Evolutionary conservation across 345 rosid genomes (phyloP).

Genomic region (Diplotaxis tenuifolia): DNA sequence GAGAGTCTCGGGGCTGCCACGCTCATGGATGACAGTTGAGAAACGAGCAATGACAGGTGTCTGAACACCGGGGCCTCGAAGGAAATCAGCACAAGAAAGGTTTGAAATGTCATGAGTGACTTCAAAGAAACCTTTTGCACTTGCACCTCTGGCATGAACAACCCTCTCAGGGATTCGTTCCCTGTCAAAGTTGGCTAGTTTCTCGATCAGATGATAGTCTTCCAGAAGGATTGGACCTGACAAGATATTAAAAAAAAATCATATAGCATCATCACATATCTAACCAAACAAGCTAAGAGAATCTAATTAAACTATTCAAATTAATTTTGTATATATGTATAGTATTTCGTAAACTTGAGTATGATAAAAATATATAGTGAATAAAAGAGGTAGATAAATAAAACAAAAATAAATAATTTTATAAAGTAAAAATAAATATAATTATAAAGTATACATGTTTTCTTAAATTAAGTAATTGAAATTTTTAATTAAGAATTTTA

Average conservation of each 20-base stretch:
- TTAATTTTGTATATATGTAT: too few species aligned
- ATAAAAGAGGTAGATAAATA: too few species aligned
- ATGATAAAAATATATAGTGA: too few species aligned
- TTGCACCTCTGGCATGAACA: constrained; percentile 97
- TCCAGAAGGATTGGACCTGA: constrained; percentile 94
- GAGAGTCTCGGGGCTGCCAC: constrained; percentile 97
- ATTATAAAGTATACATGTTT: too few species aligned
- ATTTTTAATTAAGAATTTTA: too few species aligned
- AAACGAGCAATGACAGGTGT: constrained; percentile 95
- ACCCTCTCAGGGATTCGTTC: constrained; percentile 97
- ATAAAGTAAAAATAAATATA: too few species aligned
- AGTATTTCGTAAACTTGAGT: too few species aligned
- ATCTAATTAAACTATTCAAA: too few species aligned
- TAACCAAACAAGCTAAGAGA: neutral
- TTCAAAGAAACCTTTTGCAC: constrained; percentile 99
- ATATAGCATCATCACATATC: neutral
- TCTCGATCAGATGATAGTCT: constrained; percentile 94
- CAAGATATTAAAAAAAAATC: neutral
- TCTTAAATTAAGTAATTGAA: too few species aligned
- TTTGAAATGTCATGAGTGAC: constrained; percentile 83
- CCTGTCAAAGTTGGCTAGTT: constrained; percentile 88
- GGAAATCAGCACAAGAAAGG: constrained; percentile 91
- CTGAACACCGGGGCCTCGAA: constrained; percentile 87
- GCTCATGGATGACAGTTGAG: constrained; percentile 97
- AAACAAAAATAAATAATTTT: too few species aligned